These are phyloP conservation scores for Silene noctiflora DNA, from an alignment of 179 eudicot genomes.

Conservation along the genomic window DNA sequence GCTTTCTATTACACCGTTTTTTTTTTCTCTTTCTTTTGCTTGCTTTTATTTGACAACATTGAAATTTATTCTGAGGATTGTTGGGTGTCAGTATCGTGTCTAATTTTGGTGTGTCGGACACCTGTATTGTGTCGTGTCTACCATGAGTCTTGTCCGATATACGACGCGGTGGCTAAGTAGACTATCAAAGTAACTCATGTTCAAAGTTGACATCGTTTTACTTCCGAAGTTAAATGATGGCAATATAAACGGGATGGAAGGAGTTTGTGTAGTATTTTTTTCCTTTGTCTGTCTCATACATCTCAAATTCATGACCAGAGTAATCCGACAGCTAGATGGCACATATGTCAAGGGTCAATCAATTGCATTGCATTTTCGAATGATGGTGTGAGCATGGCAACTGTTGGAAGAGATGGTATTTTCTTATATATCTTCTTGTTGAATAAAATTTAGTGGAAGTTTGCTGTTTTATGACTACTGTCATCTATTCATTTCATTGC, in stretches of 20 bases:
- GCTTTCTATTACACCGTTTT: not conserved
- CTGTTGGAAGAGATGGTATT: conserved; percentile 93
- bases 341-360: conserved; percentile 84
- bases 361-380: conserved; percentile 72
- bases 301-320: conserved; percentile 41
- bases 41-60: not conserved
- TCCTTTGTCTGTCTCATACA: not conserved
- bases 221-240: not conserved
- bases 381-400: conserved; percentile 76
- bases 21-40: not conserved
- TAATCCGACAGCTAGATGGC: conserved; percentile 87
- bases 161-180: not conserved
- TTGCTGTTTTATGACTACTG: conserved; percentile 3
- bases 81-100: not conserved
- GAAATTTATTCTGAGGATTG: not conserved
- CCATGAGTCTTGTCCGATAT: not conserved
- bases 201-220: not conserved
- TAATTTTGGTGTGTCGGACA: not conserved
- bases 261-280: not conserved
- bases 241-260: not conserved
- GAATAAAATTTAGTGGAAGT: not conserved
- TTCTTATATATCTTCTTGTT: conserved; percentile 18
- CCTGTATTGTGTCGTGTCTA: not conserved
- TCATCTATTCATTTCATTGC: not conserved
- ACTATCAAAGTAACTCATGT: not conserved